Conservation (phyloP, 2,329 filamentous ascomycete species). For the Penicillium sp. region DNA sequence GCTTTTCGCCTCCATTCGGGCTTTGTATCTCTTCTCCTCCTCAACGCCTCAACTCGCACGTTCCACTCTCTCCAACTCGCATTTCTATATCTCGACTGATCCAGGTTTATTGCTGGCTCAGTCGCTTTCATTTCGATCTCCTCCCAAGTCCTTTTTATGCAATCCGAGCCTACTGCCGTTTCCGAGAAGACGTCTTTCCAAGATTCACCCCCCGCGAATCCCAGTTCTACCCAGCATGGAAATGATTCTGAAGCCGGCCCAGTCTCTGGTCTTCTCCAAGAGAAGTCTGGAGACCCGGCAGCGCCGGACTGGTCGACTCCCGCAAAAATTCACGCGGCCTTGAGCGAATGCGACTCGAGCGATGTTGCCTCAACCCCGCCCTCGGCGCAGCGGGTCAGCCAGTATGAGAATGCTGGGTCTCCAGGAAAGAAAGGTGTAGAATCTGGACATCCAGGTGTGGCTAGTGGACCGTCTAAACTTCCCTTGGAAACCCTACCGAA, state of each 20-base stretch:
- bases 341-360: conserved; percentile 30
- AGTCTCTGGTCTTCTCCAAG: conserved; percentile 47
- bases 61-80: conserved; percentile 3
- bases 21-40: conserved; percentile 5
- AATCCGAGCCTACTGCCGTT: conserved; percentile 58
- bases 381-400: conserved; percentile 52
- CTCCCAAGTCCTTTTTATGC: conserved; percentile 60
- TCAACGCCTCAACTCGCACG: conserved; percentile 9
- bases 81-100: conserved; percentile 46
- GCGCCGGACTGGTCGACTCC: conserved; percentile 22
- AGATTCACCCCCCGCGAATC: conserved; percentile 39
- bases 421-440: conserved; percentile 41
- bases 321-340: conserved; percentile 21
- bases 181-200: conserved; percentile 47
- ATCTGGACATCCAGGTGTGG: conserved; percentile 55
- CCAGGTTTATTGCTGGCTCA: conserved; percentile 55
- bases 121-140: conserved; percentile 45
- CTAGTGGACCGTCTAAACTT: conserved; percentile 45
- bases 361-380: conserved; percentile 28
- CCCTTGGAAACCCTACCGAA: conserved; percentile 71
- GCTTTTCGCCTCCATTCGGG: conserved; percentile 12
- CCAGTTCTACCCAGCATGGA: conserved; percentile 61
- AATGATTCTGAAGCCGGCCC: conserved; percentile 46
- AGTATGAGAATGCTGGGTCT: conserved; percentile 55
- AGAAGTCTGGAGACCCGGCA: conserved; percentile 38